phyloP scores from a whole-genome alignment of 2,329 filamentous ascomycete species.

The Penicillium oxalicum region DNA sequence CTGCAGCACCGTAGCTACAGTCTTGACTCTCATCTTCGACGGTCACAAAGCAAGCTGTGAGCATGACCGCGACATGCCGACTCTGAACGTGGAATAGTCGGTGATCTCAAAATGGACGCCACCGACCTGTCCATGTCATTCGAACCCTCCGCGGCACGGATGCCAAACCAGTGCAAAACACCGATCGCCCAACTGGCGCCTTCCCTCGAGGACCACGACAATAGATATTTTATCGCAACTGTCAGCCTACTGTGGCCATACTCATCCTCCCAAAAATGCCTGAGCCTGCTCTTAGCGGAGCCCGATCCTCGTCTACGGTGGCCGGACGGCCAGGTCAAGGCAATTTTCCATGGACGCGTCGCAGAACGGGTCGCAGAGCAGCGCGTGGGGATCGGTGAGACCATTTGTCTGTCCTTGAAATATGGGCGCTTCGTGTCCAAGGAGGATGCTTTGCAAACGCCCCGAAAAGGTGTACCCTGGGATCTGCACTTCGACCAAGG shows the following conservation, averaged over 20 bases:
- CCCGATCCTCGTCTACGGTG: constrained; percentile 75
- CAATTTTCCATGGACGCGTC: constrained; percentile 64
- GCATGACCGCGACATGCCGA: constrained; percentile 1
- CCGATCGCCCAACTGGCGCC: constrained; percentile 41
- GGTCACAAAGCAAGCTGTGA: neutral
- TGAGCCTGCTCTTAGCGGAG: constrained; percentile 77
- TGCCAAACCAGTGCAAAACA: constrained; percentile 21
- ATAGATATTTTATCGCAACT: constrained; percentile 55
- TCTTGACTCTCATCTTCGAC: neutral
- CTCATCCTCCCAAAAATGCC: constrained; percentile 66
- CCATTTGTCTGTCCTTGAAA: constrained; percentile 61
- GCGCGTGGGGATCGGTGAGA: constrained; percentile 71
- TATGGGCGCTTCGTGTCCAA: constrained; percentile 60
- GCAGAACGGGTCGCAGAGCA: constrained; percentile 63
- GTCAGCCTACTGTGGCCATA: constrained; percentile 90
- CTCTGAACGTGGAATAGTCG: constrained; percentile 7
- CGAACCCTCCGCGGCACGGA: constrained; percentile 15
- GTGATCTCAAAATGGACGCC: constrained; percentile 29
- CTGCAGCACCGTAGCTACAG: no score
- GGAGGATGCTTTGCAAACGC: constrained; percentile 47
- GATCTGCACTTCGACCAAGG: constrained; percentile 47
- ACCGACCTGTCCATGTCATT: constrained; percentile 14
- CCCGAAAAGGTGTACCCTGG: constrained; percentile 53
- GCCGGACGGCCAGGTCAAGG: constrained; percentile 71
- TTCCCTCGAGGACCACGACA: constrained; percentile 19